phyloP scores from a whole-genome alignment of 2,329 filamentous ascomycete species.

The Chaetomiaceae sp. region DNA sequence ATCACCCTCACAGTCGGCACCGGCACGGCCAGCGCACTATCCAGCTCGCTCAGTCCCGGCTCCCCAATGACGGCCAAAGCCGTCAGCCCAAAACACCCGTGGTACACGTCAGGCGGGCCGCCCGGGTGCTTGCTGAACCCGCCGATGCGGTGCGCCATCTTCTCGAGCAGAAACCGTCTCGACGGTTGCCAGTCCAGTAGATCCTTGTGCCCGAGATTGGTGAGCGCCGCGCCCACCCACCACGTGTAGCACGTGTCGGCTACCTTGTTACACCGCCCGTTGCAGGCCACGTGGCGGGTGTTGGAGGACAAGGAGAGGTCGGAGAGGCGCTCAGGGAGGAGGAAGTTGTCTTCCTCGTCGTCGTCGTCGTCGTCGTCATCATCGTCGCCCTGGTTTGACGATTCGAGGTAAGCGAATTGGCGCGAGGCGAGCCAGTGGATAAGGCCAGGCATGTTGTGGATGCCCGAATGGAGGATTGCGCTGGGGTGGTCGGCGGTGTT shows the following conservation, averaged over 20 bases:
- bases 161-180: slow-evolving; percentile 74
- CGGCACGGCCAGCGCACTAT: slow-evolving; percentile 73
- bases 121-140: slow-evolving; percentile 73
- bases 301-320: slow-evolving; percentile 32
- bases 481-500: slow-evolving; percentile 27
- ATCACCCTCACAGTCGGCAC: slow-evolving; percentile 51
- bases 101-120: slow-evolving; percentile 72
- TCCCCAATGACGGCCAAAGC: slow-evolving; percentile 72
- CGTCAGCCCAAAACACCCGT: slow-evolving; percentile 83
- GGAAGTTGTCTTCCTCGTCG: slow-evolving; percentile 35
- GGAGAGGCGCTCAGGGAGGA: slow-evolving; percentile 32
- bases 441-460: slow-evolving; percentile 36
- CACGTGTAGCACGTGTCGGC: slow-evolving; percentile 95
- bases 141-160: slow-evolving; percentile 81
- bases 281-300: slow-evolving; percentile 63
- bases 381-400: slow-evolving; percentile 12
- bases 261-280: slow-evolving; percentile 84
- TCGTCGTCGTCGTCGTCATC: slow-evolving; percentile 44
- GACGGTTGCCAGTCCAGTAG: slow-evolving; percentile 58
- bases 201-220: slow-evolving; percentile 34
- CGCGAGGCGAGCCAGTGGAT: slow-evolving; percentile 51
- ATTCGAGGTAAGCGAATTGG: slow-evolving; percentile 57
- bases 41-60: slow-evolving; percentile 62
- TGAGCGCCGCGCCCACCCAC: slow-evolving; percentile 72
- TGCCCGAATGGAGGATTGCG: slow-evolving; percentile 37